These are phyloP conservation scores for Nitzschia sp. DNA, from an alignment of 108 stramenopile species.

Conservation along the genomic window DNA sequence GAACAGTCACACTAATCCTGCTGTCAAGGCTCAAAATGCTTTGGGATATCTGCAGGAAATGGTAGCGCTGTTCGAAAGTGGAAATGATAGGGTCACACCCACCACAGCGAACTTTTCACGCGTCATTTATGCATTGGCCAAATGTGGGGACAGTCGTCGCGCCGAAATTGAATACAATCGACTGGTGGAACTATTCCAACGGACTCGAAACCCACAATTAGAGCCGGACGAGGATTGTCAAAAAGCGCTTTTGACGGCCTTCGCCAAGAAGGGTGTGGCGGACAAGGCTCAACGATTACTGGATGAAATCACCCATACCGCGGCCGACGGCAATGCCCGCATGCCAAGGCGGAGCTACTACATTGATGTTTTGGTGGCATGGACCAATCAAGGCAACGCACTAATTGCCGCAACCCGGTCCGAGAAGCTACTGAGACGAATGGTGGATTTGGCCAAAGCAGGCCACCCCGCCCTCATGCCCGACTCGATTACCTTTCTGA, in stretches of 20 bases:
- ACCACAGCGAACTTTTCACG: conserved; percentile 25
- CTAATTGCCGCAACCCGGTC: conserved; percentile 18
- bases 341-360: conserved; percentile 36
- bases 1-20: conserved; percentile 21
- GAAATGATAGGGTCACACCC: conserved; percentile 31
- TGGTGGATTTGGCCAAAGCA: conserved; percentile 19
- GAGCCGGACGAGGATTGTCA: conserved; percentile 25
- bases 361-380: conserved; percentile 31
- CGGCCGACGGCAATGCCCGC: conserved; percentile 6
- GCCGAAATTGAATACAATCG: conserved; percentile 19
- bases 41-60: conserved; percentile 33
- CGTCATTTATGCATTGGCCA: conserved; percentile 32
- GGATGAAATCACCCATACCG: conserved; percentile 24
- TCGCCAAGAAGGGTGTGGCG: conserved; percentile 10
- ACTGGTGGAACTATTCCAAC: conserved; percentile 21
- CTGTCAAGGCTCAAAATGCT: conserved; percentile 25
- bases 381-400: conserved; percentile 26
- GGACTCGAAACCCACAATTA: conserved; percentile 16
- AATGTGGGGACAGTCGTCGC: conserved; percentile 7
- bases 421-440: conserved; percentile 21
- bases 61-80: conserved; percentile 28
- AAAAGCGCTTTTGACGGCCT: conserved; percentile 26
- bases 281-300: conserved; percentile 24
- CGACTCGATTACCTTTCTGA: conserved; percentile 25
- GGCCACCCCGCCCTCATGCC: conserved; percentile 20